Evolutionary conservation across 2,329 filamentous ascomycete species (phyloP).

Genomic region (Xylaria sp.): DNA sequence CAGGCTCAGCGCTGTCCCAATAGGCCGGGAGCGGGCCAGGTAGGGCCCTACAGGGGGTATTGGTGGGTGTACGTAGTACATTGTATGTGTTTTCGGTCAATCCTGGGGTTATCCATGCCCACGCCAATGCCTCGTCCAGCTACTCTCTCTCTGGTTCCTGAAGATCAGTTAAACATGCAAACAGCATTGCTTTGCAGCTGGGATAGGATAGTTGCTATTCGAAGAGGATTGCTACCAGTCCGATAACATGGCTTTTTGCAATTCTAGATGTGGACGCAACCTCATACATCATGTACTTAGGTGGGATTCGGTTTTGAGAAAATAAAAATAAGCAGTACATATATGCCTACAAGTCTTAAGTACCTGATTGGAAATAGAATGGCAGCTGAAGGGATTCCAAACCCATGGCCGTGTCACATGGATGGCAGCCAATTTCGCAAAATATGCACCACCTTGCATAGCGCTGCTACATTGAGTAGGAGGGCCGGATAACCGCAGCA

Average conservation of each 20-base stretch:
- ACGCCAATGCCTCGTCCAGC: too few relatives aligned
- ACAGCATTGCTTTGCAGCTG: too few relatives aligned
- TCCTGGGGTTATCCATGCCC: constrained; percentile 14
- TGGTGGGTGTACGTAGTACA: too few relatives aligned
- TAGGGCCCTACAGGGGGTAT: constrained; percentile 8
- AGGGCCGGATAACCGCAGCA: neutral
- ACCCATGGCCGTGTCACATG: neutral
- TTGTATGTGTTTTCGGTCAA: neutral
- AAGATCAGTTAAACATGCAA: constrained; percentile 16
- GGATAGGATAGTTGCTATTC: too few relatives aligned
- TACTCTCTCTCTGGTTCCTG: constrained; percentile 23
- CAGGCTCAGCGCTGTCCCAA: constrained; percentile 21
- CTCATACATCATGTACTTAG: too few relatives aligned
- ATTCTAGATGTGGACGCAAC: too few relatives aligned
- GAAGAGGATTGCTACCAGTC: too few relatives aligned
- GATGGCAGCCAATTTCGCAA: neutral
- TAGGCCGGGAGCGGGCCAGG: constrained; percentile 15
- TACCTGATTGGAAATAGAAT: too few relatives aligned
- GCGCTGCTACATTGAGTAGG: neutral
- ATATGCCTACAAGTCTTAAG: too few relatives aligned
- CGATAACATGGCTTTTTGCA: too few relatives aligned
- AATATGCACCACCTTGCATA: neutral
- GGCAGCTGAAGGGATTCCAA: neutral
- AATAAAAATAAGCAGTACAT: too few relatives aligned
- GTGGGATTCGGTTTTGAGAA: too few relatives aligned